Conservation (phyloP, 1,284 basidiomycete genomes). For the Neolentinus lepideus region DNA sequence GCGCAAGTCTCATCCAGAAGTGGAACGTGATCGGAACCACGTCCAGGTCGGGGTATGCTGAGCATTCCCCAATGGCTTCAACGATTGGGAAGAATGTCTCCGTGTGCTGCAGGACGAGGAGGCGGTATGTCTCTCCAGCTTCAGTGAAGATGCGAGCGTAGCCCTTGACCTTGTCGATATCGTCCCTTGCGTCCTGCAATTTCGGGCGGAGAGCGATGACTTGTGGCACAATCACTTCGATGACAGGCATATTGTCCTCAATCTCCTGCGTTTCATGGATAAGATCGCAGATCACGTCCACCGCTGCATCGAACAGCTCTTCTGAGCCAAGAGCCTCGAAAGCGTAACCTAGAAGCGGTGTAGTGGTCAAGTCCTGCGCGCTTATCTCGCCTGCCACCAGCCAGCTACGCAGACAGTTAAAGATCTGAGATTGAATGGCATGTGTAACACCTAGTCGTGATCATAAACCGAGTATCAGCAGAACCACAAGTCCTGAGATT, state of each 20-base stretch:
- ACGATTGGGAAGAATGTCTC: conserved; percentile 92
- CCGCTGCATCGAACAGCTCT: conserved; percentile 86
- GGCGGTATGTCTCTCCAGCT: conserved; percentile 93
- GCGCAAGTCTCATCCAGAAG: conserved; percentile 94
- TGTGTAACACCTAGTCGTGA: conserved; percentile 66
- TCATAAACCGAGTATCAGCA: neutral
- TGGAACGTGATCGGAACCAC: conserved; percentile 97
- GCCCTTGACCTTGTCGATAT: conserved; percentile 86
- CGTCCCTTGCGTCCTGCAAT: conserved; percentile 58
- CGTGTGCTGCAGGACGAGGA: conserved; percentile 85
- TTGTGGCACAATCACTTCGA: conserved; percentile 81
- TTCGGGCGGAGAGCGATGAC: conserved; percentile 69
- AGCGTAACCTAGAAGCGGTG: conserved; percentile 78
- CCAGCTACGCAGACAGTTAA: conserved; percentile 86
- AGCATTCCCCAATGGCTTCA: conserved; percentile 91
- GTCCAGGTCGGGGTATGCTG: conserved; percentile 90
- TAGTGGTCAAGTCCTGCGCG: conserved; percentile 59
- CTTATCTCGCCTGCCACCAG: conserved; percentile 82
- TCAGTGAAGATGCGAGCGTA: conserved; percentile 91
- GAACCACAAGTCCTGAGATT: conserved; percentile 6
- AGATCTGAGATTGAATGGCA: conserved; percentile 81
- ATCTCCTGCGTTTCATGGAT: conserved; percentile 99
- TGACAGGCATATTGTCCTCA: conserved; percentile 87
- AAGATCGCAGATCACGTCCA: conserved; percentile 89
- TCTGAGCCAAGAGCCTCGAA: conserved; percentile 85